Base-by-base conservation (phyloP, 495 filamentous ascomycete genomes). In the Apodospora peruviana region DNA sequence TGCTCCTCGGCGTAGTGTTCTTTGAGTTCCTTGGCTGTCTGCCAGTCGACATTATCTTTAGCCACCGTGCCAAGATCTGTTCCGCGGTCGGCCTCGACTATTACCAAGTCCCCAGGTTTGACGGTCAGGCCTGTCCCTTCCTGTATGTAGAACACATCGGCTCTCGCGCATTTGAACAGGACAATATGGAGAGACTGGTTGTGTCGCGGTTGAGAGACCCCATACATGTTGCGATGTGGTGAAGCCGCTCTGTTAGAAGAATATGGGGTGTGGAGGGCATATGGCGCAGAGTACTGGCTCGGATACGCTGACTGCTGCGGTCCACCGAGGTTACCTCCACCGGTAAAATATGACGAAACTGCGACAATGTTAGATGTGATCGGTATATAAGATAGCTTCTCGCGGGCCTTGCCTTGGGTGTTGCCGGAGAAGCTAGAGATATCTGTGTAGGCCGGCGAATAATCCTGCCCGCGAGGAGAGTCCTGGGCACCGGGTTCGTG, bases 81-180 rank as follows among this genome's bases (percentile, higher is more conserved):
- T 17, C 93, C 93, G 45, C 93, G 87, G 62, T 98, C 93, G 12
- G 93, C 93, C 68, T 98, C 93, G 24, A 96, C 91, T 52, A 97
- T 96, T 43, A 98, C 94, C 45, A 97, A 70, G 62, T 98, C 93
- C 25, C 94, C 94, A 23, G 79, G 79, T 50, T 90, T 91, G 44
- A 96, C 86, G 43, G 87, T 86, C 22, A 98, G 75, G 2, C 94
- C 94, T 11, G 90, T 96, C 38, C 90, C 90, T 64, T 96, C 90
- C 64, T 93, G 90, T 45, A 96, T 86, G 64, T 95, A 96, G 64
- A 96, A 98, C 17, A 97, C 88, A 58, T 96, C 94, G 38, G 90
- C 89, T 47, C 93, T 83, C 19, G 85, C 84, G 60, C 90, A 95
- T 61, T 98, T 98, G 76, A 98, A 98, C 2, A 90, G 84, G 20